Evolutionary conservation across 495 filamentous ascomycete species (phyloP), one percentile per base, ranked within the genome.

Genomic region (Daldinia concentrica): DNA sequence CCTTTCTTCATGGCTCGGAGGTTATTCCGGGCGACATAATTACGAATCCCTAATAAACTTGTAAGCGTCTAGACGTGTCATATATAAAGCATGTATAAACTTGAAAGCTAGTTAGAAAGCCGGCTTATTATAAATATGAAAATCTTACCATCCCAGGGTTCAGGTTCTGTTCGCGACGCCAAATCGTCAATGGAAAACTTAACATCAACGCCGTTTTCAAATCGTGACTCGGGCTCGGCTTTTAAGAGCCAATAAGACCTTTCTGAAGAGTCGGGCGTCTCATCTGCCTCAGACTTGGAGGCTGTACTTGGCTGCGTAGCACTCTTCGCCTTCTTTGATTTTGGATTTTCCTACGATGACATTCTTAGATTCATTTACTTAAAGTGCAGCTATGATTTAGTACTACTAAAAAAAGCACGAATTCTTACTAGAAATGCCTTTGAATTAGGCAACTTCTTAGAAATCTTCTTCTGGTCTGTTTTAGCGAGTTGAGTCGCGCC

Each of bases 131-230:
- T 55, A 30, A 22, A 69, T 54, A 58, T 51, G 6, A 51, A 51
- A 64, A 64, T 66, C 78, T 77, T 79, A 87, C 94, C 94, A 80
- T 97, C 92, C 95, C 95, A 99, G 3, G 92, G 88, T 71, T 96
- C 94, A 0, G 94, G 94, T 66, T 85, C 83, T 26, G 81, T 88
- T 64, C 86, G 87, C 6, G 86, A 86, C 15, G 85, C 84, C 26
- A 99, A 81, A 76, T 99, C 95, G 75, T 98, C 94, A 71, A 99
- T 98, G 5, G 93, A 97, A 81, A 98, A 99, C 69, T 88, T 91
- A 39, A 97, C 92, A 74, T 97, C 91, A 58, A 90, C 83, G 15
- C 93, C 93, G 56, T 93, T 97, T 76, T 95, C 93, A 24, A 94
- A 77, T 19, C 95, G 90, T 27, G 93, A 89, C 74, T 94, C 90